phyloP scores from a whole-genome alignment of 108 stramenopile species.

The Cyclostephanos invisitatus region DNA sequence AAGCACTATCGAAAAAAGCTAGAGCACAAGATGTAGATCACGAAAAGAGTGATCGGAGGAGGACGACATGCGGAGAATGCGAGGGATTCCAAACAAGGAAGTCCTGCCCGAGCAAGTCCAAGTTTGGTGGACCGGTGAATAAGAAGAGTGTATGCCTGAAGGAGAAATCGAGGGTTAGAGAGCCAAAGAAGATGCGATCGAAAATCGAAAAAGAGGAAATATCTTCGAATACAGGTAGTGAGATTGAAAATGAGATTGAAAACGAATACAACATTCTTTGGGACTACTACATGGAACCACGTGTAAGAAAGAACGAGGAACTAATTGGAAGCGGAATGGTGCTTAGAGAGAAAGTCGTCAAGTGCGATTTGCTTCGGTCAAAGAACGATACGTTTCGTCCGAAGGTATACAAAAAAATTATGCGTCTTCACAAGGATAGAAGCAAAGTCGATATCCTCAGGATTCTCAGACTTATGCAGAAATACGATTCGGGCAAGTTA shows the following conservation, averaged over 20 bases:
- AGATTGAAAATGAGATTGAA: conserved; percentile 19
- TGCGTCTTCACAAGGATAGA: conserved; percentile 6
- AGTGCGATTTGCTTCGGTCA: conserved; percentile 6
- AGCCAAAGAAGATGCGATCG: not conserved
- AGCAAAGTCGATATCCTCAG: conserved; percentile 13
- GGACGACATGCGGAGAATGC: not conserved
- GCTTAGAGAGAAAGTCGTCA: conserved; percentile 9
- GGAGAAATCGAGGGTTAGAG: not conserved
- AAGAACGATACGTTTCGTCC: conserved; percentile 16
- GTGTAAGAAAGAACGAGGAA: conserved; percentile 19
- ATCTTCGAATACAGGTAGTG: not conserved
- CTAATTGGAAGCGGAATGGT: conserved; percentile 19
- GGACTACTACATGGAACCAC: conserved; percentile 17
- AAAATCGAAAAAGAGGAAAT: conserved; percentile 1
- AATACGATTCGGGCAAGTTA: conserved; percentile 7
- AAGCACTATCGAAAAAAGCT: not conserved
- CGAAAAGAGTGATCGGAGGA: not conserved
- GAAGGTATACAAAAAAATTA: conserved; percentile 10
- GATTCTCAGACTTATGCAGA: conserved; percentile 14
- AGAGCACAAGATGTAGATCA: not conserved
- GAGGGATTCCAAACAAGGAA: too few species aligned
- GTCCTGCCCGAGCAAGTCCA: too few species aligned
- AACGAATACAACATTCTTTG: conserved; percentile 12
- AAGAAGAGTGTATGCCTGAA: too few species aligned
- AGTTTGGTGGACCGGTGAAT: too few species aligned